Percentiles rank a stretch among this genome's conserved stretches.
Evolutionary conservation across 2,329 filamentous ascomycete species (phyloP).

Genomic region (Shiraia sp.): DNA sequence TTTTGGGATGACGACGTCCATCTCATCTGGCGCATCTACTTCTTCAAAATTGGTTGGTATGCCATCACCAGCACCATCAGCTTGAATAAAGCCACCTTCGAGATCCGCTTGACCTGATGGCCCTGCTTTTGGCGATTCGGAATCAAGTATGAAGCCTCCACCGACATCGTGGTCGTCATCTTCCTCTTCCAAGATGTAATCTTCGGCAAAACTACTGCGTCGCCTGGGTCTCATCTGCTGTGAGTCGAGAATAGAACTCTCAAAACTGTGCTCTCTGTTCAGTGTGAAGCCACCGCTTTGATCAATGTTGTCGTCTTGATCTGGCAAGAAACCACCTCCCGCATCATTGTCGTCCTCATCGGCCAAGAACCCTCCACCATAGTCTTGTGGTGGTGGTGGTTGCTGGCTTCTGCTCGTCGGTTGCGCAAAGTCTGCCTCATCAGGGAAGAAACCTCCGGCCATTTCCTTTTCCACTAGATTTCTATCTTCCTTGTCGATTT

Average conservation of each 20-base stretch:
- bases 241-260: constrained; percentile 31
- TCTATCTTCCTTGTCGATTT: constrained; percentile 36
- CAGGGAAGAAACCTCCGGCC: constrained; percentile 49
- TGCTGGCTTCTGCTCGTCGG: constrained; percentile 20
- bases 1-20: too few species aligned
- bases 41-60: not conserved
- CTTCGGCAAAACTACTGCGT: constrained; percentile 26
- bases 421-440: constrained; percentile 52
- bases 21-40: not conserved
- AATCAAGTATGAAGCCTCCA: constrained; percentile 18
- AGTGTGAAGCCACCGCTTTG: constrained; percentile 4
- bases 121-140: too few species aligned
- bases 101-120: too few species aligned
- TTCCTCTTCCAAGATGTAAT: constrained; percentile 30
- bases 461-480: constrained; percentile 30
- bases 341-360: constrained; percentile 12
- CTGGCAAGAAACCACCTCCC: constrained; percentile 24
- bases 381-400: constrained; percentile 12
- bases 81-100: too few species aligned
- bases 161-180: constrained; percentile 16
- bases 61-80: too few species aligned
- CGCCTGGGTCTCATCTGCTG: constrained; percentile 31
- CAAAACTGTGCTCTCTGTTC: constrained; percentile 43
- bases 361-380: constrained; percentile 21
- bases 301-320: constrained; percentile 12